phyloP scores from a whole-genome alignment of 805 yeast genomes.

The Starmera quercuum region DNA sequence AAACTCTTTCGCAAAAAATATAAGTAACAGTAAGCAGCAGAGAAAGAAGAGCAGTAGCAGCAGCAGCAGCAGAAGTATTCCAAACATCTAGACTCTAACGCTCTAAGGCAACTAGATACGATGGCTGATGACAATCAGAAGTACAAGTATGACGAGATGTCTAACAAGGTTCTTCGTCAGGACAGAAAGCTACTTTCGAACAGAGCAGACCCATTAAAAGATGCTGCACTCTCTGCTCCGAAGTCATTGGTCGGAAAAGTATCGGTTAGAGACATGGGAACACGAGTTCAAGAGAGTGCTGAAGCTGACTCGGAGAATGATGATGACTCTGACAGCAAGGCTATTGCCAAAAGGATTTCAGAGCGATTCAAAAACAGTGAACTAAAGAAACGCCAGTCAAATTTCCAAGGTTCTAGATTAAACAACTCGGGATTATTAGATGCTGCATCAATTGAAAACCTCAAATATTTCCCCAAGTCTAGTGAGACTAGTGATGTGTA shows the following conservation, averaged over 20 bases:
- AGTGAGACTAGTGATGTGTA: slow-evolving; percentile 42
- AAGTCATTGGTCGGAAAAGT: slow-evolving; percentile 65
- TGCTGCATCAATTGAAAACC: slow-evolving; percentile 32
- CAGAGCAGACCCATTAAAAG: slow-evolving; percentile 29
- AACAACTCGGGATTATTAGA: slow-evolving; percentile 23
- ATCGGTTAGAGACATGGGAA: slow-evolving; percentile 65
- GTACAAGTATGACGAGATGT: slow-evolving; percentile 66
- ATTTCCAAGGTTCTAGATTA: slow-evolving; percentile 2
- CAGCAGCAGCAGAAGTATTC: no score
- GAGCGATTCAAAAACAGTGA: slow-evolving; percentile 12
- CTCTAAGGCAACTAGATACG: no score
- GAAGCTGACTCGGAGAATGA: slow-evolving; percentile 6
- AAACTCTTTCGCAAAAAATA: no score
- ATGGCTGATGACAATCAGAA: slow-evolving; percentile 17
- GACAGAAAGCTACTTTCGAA: slow-evolving; percentile 45
- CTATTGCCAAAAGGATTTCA: slow-evolving; percentile 12
- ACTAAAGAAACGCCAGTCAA: slow-evolving; percentile 8
- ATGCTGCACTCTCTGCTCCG: slow-evolving; percentile 55
- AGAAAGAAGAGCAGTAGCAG: no score
- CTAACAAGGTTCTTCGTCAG: slow-evolving; percentile 61
- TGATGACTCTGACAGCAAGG: slow-evolving; percentile 13
- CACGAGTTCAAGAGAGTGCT: slow-evolving; percentile 15
- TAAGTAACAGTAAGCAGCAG: no score
- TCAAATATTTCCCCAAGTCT: slow-evolving; percentile 58
- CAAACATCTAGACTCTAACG: no score